A percentile compares a stretch with the other conserved stretches of the same genome.
phyloP scores from a whole-genome alignment of 2,329 filamentous ascomycete genomes.

The Cercospora zeae-maydis region DNA sequence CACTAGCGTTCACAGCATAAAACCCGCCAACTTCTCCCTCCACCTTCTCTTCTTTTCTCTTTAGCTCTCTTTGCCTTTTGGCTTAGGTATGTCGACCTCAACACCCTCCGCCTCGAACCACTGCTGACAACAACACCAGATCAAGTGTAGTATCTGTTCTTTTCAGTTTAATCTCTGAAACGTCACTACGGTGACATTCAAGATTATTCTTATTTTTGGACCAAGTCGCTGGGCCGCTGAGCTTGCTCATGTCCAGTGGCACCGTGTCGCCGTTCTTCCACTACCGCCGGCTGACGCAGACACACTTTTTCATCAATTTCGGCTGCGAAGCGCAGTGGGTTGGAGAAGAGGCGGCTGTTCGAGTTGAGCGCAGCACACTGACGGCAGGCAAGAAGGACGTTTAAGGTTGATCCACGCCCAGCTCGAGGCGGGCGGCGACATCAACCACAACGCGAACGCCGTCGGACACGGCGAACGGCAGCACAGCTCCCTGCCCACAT shows the following conservation, averaged over 20 bases:
- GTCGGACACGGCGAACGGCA: too few species aligned
- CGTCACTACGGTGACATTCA: conserved; percentile 7
- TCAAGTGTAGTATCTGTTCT: conserved; percentile 5
- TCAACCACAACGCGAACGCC: too few species aligned
- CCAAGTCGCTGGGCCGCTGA: conserved; percentile 2
- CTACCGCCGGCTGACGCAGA: conserved; percentile 13
- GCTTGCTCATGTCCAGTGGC: conserved; percentile 13
- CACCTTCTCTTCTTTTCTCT: not conserved
- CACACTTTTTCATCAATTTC: conserved; percentile 12
- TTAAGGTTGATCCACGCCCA: too few species aligned
- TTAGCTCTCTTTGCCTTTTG: conserved; percentile 18
- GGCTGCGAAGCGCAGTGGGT: not conserved
- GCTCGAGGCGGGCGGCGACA: too few species aligned
- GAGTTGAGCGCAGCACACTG: too few species aligned
- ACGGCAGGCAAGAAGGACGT: too few species aligned
- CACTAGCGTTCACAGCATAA: too few species aligned
- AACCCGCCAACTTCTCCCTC: not conserved
- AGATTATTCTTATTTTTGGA: conserved; percentile 16
- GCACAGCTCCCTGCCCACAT: too few species aligned
- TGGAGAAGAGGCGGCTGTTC: conserved; percentile 1
- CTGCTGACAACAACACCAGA: not conserved
- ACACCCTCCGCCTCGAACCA: too few species aligned
- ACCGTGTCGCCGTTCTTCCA: conserved; percentile 14
- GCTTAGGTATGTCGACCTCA: conserved; percentile 4
- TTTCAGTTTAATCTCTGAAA: conserved; percentile 11